These are phyloP conservation scores for Rhizopogon roseolus DNA, from an alignment of 768 basidiomycete genomes.

Conservation along the genomic window DNA sequence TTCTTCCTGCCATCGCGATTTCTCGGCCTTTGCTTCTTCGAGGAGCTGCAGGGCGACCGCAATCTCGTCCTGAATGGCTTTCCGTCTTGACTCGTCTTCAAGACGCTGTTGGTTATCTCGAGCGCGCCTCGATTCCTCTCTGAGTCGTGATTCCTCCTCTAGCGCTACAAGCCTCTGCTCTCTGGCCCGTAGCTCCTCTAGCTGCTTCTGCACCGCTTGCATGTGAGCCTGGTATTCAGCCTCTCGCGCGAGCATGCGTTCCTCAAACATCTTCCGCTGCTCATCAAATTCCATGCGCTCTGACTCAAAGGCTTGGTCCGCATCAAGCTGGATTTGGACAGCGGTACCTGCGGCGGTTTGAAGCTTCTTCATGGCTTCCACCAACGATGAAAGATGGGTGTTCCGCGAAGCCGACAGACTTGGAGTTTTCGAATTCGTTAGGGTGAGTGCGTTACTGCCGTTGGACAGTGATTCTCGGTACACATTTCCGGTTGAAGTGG, in stretches of 20 bases:
- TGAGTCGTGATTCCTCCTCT: slow-evolving; percentile 20
- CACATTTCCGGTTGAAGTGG: not conserved
- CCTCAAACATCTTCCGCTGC: slow-evolving; percentile 16
- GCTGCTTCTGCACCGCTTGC: slow-evolving; percentile 14
- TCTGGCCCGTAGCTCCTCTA: slow-evolving; percentile 15
- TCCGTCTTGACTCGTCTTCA: slow-evolving; percentile 12
- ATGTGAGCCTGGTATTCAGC: slow-evolving; percentile 13
- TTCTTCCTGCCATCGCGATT: slow-evolving; percentile 1
- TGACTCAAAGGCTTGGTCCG: slow-evolving; percentile 11
- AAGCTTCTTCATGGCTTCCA: slow-evolving; percentile 11
- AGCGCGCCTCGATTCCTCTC: slow-evolving; percentile 18
- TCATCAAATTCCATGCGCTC: slow-evolving; percentile 8
- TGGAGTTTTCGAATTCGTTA: not conserved
- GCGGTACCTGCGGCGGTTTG: slow-evolving; percentile 1
- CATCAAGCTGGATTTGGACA: slow-evolving; percentile 11
- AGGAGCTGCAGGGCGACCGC: slow-evolving; percentile 13
- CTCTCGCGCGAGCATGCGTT: slow-evolving; percentile 14
- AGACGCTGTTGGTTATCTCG: slow-evolving; percentile 20
- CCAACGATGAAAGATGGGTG: slow-evolving; percentile 1
- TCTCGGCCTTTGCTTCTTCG: slow-evolving; percentile 7
- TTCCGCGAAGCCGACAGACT: slow-evolving; percentile 1
- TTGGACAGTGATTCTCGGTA: not conserved
- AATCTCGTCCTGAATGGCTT: slow-evolving; percentile 15
- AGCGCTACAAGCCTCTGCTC: slow-evolving; percentile 12
- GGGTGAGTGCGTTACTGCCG: not conserved